Percentiles rank a stretch among this genome's conserved stretches.
These are phyloP conservation scores for Ocimum tenuiflorum DNA, from an alignment of 257 asterid species.

Conservation along the genomic window DNA sequence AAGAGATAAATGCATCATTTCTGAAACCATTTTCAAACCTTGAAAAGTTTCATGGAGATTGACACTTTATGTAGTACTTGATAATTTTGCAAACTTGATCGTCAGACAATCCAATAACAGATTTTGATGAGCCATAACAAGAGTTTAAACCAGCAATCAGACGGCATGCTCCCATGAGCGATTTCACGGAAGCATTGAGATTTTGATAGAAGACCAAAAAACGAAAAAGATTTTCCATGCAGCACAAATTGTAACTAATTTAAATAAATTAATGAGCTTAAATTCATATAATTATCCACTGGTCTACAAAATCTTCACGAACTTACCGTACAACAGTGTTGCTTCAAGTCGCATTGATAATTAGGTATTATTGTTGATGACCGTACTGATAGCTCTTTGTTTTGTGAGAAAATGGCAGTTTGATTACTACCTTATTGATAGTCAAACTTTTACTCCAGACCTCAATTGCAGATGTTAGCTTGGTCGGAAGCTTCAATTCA, in stretches of 20 bases:
- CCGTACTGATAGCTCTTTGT: neutral
- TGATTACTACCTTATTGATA: conserved; percentile 11
- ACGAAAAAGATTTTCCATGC: neutral
- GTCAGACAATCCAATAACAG: neutral
- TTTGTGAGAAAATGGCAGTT: conserved; percentile 7
- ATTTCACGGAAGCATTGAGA: neutral
- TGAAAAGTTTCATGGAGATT: too few relatives aligned
- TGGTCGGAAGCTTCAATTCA: conserved; percentile 11
- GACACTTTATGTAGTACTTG: too few relatives aligned
- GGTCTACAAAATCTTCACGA: neutral
- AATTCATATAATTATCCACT: neutral
- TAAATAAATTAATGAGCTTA: neutral
- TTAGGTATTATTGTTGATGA: neutral
- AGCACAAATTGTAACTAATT: neutral
- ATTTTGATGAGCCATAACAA: neutral
- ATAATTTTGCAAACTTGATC: neutral
- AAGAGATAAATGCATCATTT: too few relatives aligned
- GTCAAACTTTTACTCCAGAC: neutral
- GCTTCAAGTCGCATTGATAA: conserved; percentile 11
- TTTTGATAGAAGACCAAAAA: neutral
- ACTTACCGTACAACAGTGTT: conserved; percentile 3
- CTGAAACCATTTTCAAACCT: too few relatives aligned
- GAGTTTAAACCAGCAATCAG: neutral
- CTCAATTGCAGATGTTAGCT: conserved; percentile 12
- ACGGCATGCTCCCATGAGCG: neutral